phyloP scores from a whole-genome alignment of 1,139 yeast genomes.

The Yamadazyma diddensiae region DNA sequence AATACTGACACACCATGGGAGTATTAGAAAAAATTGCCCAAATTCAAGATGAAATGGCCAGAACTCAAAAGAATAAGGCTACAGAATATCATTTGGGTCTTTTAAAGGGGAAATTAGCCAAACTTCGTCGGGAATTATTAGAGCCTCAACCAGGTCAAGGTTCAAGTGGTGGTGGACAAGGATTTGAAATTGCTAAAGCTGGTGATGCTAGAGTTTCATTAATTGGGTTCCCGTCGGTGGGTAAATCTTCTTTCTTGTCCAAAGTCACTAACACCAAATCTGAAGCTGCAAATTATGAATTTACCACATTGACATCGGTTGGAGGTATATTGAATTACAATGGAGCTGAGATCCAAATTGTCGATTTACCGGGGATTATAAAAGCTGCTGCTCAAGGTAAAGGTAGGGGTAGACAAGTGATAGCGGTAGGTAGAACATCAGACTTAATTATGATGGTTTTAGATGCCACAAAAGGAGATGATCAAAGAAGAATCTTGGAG shows the following conservation, averaged over 20 bases:
- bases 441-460: conserved; percentile 90
- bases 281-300: conserved; percentile 92
- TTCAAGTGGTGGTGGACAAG: conserved; percentile 73
- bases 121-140: conserved; percentile 83
- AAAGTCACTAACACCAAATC: conserved; percentile 91
- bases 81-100: conserved; percentile 96
- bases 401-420: conserved; percentile 96
- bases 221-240: conserved; percentile 97
- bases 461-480: conserved; percentile 91
- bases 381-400: conserved; percentile 97
- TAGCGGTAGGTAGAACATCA: conserved; percentile 93
- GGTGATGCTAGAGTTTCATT: conserved; percentile 96
- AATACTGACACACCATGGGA: conserved; percentile 21
- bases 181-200: conserved; percentile 92
- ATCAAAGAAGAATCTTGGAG: conserved; percentile 84
- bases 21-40: conserved; percentile 72
- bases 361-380: conserved; percentile 95
- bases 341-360: conserved; percentile 95
- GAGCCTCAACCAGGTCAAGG: conserved; percentile 82
- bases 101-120: conserved; percentile 91
- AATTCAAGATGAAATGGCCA: conserved; percentile 89
- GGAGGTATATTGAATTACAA: conserved; percentile 94
- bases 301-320: conserved; percentile 93
- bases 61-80: conserved; percentile 97
- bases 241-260: conserved; percentile 85